Conservation (phyloP, 331 rosid species). For the Malus hybrid region DNA sequence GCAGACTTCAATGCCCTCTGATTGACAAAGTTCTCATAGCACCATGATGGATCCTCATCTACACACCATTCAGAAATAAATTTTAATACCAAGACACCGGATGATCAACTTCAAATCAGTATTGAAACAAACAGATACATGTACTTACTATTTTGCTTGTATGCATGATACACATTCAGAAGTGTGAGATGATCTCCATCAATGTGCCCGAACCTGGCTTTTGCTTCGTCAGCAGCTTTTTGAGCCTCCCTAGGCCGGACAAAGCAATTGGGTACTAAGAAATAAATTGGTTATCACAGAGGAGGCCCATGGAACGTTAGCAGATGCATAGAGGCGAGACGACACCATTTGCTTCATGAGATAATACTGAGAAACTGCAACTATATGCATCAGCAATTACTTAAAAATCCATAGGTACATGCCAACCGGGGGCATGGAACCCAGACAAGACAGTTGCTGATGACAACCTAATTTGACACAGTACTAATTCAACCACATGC, state of each 20-base stretch:
- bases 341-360: constrained; percentile 98
- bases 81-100: too few relatives aligned
- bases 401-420: constrained; percentile 80
- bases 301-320: constrained; percentile 99
- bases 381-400: constrained; percentile 98
- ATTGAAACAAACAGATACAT: background rate
- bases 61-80: background rate
- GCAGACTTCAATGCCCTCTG: constrained; percentile 85
- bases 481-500: constrained; percentile 39
- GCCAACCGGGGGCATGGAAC: constrained; percentile 97
- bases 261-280: constrained; percentile 99
- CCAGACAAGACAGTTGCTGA: constrained; percentile 90
- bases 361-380: constrained; percentile 99
- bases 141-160: constrained; percentile 88
- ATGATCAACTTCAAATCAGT: background rate
- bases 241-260: constrained; percentile 99
- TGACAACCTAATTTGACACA: constrained; percentile 81
- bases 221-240: constrained; percentile 97
- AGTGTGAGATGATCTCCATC: constrained; percentile 98
- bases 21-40: constrained; percentile 84
- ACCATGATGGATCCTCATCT: constrained; percentile 96
- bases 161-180: constrained; percentile 92
- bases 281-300: constrained; percentile 99
- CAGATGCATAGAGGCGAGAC: constrained; percentile 99
- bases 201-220: constrained; percentile 94